Conservation (phyloP, 208 protist genomes). For the Phytomonas sp. region DNA sequence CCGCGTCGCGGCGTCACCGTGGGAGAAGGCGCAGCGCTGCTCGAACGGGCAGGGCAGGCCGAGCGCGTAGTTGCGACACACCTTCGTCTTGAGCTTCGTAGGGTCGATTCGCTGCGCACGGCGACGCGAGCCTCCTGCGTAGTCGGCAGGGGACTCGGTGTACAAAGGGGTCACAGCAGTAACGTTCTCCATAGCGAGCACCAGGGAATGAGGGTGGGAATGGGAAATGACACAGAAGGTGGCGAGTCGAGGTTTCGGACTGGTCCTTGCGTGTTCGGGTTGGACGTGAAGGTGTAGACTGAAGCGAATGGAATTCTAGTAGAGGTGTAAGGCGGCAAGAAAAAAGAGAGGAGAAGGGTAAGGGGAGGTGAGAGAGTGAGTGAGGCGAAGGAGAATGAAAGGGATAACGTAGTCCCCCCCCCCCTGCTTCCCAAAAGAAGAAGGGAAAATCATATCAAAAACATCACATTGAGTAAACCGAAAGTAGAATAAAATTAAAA, state of each 20-base stretch:
- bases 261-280: neutral
- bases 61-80: constrained; percentile 77
- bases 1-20: constrained; percentile 37
- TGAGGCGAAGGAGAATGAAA: constrained; percentile 1
- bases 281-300: constrained; percentile 13
- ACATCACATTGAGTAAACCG: neutral
- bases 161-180: neutral
- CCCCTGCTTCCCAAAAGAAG: no score
- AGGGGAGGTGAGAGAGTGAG: neutral
- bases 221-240: neutral
- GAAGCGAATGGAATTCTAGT: constrained; percentile 6
- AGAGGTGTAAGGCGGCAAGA: neutral
- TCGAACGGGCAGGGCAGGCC: constrained; percentile 70
- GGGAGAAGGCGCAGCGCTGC: constrained; percentile 80
- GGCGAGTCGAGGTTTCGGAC: neutral
- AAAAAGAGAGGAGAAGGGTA: neutral
- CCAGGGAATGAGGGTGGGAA: neutral
- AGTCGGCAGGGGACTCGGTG: neutral
- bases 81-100: constrained; percentile 81
- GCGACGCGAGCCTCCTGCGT: neutral
- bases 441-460: constrained; percentile 2
- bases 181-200: neutral
- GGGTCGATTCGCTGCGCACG: constrained; percentile 42
- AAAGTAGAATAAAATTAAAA: neutral
- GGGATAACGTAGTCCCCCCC: no score